Percentiles rank a stretch among this genome's conserved stretches.
These are phyloP conservation scores for Nakazawaea ishiwadae DNA, from an alignment of 805 yeast genomes.

Conservation along the genomic window DNA sequence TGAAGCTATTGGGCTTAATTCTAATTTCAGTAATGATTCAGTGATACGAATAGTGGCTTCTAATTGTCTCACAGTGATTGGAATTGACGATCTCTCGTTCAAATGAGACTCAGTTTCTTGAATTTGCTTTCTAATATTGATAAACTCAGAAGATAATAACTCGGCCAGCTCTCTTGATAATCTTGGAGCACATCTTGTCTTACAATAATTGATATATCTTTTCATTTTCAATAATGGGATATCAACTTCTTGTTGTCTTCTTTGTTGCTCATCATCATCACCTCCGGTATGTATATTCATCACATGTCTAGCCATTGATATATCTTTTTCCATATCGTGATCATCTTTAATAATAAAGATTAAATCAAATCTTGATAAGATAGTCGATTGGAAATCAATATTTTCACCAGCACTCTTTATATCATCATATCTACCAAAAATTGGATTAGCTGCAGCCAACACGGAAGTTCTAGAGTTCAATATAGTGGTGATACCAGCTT, in stretches of 20 bases:
- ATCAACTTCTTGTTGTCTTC: slow-evolving; percentile 71
- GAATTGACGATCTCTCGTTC: slow-evolving; percentile 89
- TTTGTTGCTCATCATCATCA: slow-evolving; percentile 34
- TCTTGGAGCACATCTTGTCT: slow-evolving; percentile 89
- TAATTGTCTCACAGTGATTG: slow-evolving; percentile 94
- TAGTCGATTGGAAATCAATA: slow-evolving; percentile 95
- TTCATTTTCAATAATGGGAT: slow-evolving; percentile 89
- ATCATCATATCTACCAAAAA: slow-evolving; percentile 95
- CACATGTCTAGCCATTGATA: slow-evolving; percentile 89
- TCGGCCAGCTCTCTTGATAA: slow-evolving; percentile 86
- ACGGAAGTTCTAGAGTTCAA: slow-evolving; percentile 95
- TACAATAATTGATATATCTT: slow-evolving; percentile 86
- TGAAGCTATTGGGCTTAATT: slow-evolving; percentile 75
- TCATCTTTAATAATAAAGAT: slow-evolving; percentile 95
- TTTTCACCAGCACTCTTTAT: slow-evolving; percentile 96
- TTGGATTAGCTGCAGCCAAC: slow-evolving; percentile 96
- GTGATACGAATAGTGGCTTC: slow-evolving; percentile 97
- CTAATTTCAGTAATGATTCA: slow-evolving; percentile 87
- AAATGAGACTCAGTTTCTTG: slow-evolving; percentile 76
- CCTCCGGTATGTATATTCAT: slow-evolving; percentile 91
- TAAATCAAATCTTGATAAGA: slow-evolving; percentile 97
- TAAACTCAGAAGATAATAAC: slow-evolving; percentile 86
- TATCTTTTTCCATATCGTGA: slow-evolving; percentile 81
- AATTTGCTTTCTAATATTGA: slow-evolving; percentile 79
- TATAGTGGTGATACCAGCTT: slow-evolving; percentile 97